Evolutionary conservation across 2,329 filamentous ascomycete genomes (phyloP).

Genomic region (Aspergillus sp.): DNA sequence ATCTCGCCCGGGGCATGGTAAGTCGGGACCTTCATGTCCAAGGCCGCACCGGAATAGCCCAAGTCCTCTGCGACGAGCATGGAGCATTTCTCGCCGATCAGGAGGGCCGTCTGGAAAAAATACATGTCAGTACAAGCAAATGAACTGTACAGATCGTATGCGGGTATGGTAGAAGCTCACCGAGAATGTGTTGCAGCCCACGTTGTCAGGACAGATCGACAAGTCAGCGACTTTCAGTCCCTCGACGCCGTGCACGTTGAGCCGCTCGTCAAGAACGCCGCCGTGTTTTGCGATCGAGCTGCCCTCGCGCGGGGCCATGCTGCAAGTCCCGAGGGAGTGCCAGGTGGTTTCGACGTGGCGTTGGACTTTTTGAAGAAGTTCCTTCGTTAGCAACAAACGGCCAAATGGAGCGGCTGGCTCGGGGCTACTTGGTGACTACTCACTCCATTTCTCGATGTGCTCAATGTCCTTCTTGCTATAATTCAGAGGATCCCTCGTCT

Average conservation of each 20-base stretch:
- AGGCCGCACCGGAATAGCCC: conserved; percentile 60
- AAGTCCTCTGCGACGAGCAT: conserved; percentile 63
- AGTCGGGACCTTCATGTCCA: conserved; percentile 66
- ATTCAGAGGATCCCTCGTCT: conserved; percentile 53
- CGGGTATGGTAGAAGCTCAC: conserved; percentile 12
- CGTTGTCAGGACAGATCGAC: conserved; percentile 69
- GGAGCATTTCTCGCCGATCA: conserved; percentile 68
- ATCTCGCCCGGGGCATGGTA: conserved; percentile 46
- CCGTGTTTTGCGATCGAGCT: conserved; percentile 69
- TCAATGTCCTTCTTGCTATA: conserved; percentile 49
- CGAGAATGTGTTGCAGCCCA: conserved; percentile 57
- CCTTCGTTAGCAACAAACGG: not conserved
- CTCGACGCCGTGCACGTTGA: conserved; percentile 69
- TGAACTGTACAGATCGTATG: not conserved
- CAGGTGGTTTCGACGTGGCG: conserved; percentile 68
- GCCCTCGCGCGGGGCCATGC: conserved; percentile 65
- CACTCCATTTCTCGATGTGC: conserved; percentile 55
- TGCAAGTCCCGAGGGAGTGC: conserved; percentile 61
- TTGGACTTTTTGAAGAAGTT: conserved; percentile 39
- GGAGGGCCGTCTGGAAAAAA: conserved; percentile 52
- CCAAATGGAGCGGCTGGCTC: conserved; percentile 4
- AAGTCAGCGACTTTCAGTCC: conserved; percentile 69
- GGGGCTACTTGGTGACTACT: no score
- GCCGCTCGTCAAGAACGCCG: conserved; percentile 64
- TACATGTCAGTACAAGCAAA: not conserved